Percentiles rank a stretch among this genome's conserved stretches.
Conservation (phyloP, 805 yeast species). For the Candida incommunis region DNA sequence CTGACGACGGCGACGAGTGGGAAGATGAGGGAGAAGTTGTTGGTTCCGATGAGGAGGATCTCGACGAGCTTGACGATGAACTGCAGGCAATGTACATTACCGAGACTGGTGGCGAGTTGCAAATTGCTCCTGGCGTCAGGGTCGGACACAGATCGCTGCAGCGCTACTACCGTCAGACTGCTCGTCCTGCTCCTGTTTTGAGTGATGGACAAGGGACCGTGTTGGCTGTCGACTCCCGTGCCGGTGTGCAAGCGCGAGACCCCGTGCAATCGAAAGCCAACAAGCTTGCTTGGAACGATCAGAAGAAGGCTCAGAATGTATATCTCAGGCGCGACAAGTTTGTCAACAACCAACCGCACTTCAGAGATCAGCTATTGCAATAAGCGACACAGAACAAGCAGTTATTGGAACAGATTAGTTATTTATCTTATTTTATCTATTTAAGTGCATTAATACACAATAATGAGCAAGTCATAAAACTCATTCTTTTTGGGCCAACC, state of each 20-base stretch:
- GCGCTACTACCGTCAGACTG: constrained; percentile 56
- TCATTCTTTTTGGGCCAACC: too few species aligned
- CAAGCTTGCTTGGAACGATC: constrained; percentile 49
- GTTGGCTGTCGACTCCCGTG: constrained; percentile 47
- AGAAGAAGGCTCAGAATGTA: constrained; percentile 32
- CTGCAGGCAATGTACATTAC: constrained; percentile 29
- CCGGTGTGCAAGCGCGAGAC: constrained; percentile 18
- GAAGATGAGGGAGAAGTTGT: constrained; percentile 17
- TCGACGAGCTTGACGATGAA: constrained; percentile 13
- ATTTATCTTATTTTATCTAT: too few species aligned
- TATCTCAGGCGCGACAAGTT: constrained; percentile 40
- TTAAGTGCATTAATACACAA: too few species aligned
- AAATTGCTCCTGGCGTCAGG: constrained; percentile 62
- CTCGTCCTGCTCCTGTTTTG: constrained; percentile 33
- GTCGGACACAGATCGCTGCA: constrained; percentile 72
- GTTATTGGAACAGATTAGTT: too few species aligned
- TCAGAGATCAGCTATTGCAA: constrained; percentile 37
- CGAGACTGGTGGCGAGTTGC: constrained; percentile 47
- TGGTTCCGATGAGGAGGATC: constrained; percentile 14
- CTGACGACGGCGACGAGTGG: constrained; percentile 23
- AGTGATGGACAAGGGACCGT: constrained; percentile 62
- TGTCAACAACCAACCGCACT: constrained; percentile 74
- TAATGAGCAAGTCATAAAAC: too few species aligned
- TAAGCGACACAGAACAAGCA: too few species aligned
- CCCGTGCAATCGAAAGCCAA: constrained; percentile 30